These are phyloP conservation scores for Russula vinacea DNA, from an alignment of 768 basidiomycete species.

Conservation along the genomic window DNA sequence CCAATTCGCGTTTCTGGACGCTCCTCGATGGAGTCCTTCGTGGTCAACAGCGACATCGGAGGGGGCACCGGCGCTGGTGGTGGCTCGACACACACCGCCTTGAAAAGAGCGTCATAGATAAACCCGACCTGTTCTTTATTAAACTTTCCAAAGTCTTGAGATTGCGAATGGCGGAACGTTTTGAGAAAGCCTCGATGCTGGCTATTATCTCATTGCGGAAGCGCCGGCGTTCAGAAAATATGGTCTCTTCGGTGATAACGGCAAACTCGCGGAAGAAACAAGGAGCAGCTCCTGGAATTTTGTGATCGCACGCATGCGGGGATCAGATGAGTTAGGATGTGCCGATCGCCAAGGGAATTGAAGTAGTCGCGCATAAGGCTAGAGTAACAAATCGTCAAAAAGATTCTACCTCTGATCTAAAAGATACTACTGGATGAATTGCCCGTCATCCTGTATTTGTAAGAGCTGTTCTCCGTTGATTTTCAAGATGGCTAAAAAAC, in stretches of 20 bases:
- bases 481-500: conserved; percentile 78
- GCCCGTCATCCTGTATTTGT: conserved; percentile 93
- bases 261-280: conserved; percentile 96
- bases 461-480: conserved; percentile 93
- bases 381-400: background rate
- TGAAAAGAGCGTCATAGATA: conserved; percentile 90
- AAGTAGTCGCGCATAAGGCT: conserved; percentile 97
- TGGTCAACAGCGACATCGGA: conserved; percentile 50
- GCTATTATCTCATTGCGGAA: conserved; percentile 88
- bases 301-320: conserved; percentile 88
- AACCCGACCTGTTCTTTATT: conserved; percentile 82
- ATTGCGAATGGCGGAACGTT: conserved; percentile 86
- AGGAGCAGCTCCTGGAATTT: conserved; percentile 96
- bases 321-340: conserved; percentile 83
- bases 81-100: conserved; percentile 74
- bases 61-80: conserved; percentile 51
- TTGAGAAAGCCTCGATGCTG: conserved; percentile 91
- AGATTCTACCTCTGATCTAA: background rate
- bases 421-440: conserved; percentile 77
- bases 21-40: conserved; percentile 59
- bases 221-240: conserved; percentile 77
- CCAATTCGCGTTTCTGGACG: conserved; percentile 89
- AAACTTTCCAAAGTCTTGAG: conserved; percentile 74
- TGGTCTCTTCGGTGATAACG: conserved; percentile 92
- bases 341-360: conserved; percentile 87